Base-by-base conservation (phyloP, 495 filamentous ascomycete genomes). In the Parathielavia appendiculata region DNA sequence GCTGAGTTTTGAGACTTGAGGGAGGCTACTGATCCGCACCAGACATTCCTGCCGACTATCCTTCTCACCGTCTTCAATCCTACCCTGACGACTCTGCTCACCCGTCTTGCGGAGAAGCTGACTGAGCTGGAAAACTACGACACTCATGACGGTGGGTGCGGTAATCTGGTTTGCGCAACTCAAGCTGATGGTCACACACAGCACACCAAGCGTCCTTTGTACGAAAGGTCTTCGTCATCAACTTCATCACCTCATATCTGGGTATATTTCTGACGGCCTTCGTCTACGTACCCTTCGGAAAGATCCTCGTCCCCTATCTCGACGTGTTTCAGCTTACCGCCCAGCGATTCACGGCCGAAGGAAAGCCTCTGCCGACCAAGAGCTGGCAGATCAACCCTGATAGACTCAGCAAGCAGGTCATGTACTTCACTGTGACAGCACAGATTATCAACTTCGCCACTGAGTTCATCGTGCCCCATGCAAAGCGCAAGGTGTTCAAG, bases 221-320 rank as follows among this genome's bases (percentile, higher is more conserved):
- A 4, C 83, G 84, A 65, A 98, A 98, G 72, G 83, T 95, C 44
- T 97, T 98, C 63, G 83, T 98, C 22, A 81, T 98, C 62, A 97
- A 98, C 75, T 96, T 97, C 66, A 93, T 98, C 67, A 96, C 91
- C 13, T 97, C 93, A 0, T 98, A 97, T 67, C 82, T 96, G 4
- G 88, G 90, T 0, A 84, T 98, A 34, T 87, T 95, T 71, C 76
- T 98, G 14, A 97, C 93, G 0, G 91, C 93, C 9, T 98, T 98
- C 68, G 86, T 98, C 54, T 98, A 98, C 63, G 89, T 98, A 23
- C 95, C 93, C 0, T 98, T 97, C 70, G 93, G 89, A 9, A 86
- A 83, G 63, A 63, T 88, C 36, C 85, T 98, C 54, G 89, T 96
- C 1, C 93, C 93, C 0, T 88, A 97, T 60, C 81, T 98, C 13